Base-by-base conservation (phyloP, 2,329 filamentous ascomycete species). In the Chaetomium globosum region DNA sequence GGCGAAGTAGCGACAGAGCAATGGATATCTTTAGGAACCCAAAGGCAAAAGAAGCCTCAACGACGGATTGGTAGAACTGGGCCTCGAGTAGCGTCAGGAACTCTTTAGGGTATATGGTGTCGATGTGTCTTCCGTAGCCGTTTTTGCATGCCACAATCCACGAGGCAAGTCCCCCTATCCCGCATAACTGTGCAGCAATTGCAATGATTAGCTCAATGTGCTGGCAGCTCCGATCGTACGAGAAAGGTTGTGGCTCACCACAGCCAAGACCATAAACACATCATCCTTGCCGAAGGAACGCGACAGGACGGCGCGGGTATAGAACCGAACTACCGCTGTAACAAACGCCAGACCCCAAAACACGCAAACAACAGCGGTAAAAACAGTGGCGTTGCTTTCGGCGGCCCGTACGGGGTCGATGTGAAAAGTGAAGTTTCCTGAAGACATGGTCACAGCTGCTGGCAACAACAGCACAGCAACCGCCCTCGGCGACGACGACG, bases 251-350 rank as follows among this genome's bases (percentile, higher is more conserved):
- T 7, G 8, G 9, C 67, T 61, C 66, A 74, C 73, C 56, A 71
- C 68, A 16, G 71, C 67, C 16, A 71, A 36, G 10, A 70, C 65
- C 59, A 74, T 73, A 31, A 75, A 68, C 0, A 68, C 68, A 67
- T 75, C 73, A 58, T 75, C 73, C 28, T 69, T 65, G n/a, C 72
- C 71, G 59, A 73, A 74, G 1, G 69, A 71, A 0, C 71, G 67
- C 21, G 73, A 69, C 6, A 74, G 55, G 13, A 69, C 55, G 19
- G 71, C 51, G 12, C 72, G 67, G 19, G 70, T 71, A 53, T 74
- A 74, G n/a, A 73, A 66, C 5, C 73, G 69, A 33, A 73, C 59
- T 2, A 59, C 61, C 10, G 72, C 73, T 2, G 72, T 71, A 19
- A 67, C 56, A 26, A 73, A 54, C 6, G 73, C 72, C 33, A 73